Conservation (phyloP, 768 basidiomycete species). For the Lentinula sp. region DNA sequence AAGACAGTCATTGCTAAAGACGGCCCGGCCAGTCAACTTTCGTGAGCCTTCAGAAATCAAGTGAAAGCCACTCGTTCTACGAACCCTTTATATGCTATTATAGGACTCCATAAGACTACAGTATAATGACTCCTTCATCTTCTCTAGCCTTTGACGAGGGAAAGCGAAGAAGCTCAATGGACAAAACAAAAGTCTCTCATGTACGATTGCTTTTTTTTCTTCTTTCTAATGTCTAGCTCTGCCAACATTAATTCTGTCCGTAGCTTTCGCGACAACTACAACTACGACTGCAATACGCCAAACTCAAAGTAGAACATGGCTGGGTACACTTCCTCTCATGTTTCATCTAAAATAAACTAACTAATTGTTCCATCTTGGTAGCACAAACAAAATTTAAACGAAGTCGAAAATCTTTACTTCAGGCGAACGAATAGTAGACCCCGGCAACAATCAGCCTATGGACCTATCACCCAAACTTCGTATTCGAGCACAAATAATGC, state of each 20-base stretch:
- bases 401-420: slow-evolving; percentile 81
- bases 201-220: background rate
- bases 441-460: slow-evolving; percentile 17
- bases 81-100: background rate
- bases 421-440: slow-evolving; percentile 55
- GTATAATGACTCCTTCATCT: background rate
- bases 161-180: background rate
- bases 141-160: background rate
- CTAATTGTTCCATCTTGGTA: slow-evolving; percentile 16
- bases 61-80: too few relatives aligned
- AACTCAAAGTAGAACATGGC: slow-evolving; percentile 74
- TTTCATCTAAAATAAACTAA: background rate
- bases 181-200: slow-evolving; percentile 3
- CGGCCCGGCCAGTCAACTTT: too few relatives aligned
- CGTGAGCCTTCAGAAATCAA: too few relatives aligned
- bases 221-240: too few relatives aligned
- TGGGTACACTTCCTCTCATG: slow-evolving; percentile 47
- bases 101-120: background rate
- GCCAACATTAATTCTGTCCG: background rate
- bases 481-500: slow-evolving; percentile 7
- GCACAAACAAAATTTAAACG: slow-evolving; percentile 76
- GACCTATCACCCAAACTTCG: background rate
- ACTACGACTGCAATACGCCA: slow-evolving; percentile 70
- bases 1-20: background rate
- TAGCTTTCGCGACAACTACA: slow-evolving; percentile 70